Base-by-base conservation (phyloP, 2,329 filamentous ascomycete species). In the Cladobotryum protrusum region DNA sequence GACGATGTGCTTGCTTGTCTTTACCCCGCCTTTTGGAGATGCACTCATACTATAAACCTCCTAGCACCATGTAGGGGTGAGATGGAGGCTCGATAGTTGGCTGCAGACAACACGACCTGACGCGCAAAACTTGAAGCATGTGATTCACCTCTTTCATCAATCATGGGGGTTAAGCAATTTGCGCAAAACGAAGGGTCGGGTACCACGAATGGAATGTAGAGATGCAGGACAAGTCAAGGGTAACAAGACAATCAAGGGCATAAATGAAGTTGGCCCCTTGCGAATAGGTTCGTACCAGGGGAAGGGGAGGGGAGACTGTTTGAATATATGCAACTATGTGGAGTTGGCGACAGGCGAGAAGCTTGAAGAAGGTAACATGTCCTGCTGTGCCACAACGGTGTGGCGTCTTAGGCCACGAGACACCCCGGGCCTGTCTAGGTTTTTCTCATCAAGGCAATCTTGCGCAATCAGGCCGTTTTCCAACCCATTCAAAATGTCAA, bases 1-100 rank as follows among this genome's bases (percentile, higher is more conserved):
- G 17, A 37, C 14, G 17, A 37, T 6, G 17, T 37, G 35, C 35
- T n/a, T 37, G 7, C 35, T 37, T 12, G 35, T 12, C 46, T 44
- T 51, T 29, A 51, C 49, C 49, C 49, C 49, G 49, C 49, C 39
- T 45, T 47, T 48, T 47, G 45, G 34, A 33, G 37, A 51, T 51
- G 45, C 49, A 48, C 11, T n/a, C 40, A 44, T 32, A 43, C 47
- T 51, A 40, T 36, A 40, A 12, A 51, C 44, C 44, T 44, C 33
- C 33, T 41, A 32, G 14, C 24, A 29, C 24, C 24, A 40, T 20
- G 35, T 35, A 24, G 8, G 45, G 11, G 18, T 33, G n/a, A 6
- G 29, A 34, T 45, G 43, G 29, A 45, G 43, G 29, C 36, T 51
- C 40, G 43, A 45, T 44, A 40, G 33, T 40, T 51, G 40, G 24